Conservation (phyloP, 331 rosid genomes). For the Rosa hybrid region DNA sequence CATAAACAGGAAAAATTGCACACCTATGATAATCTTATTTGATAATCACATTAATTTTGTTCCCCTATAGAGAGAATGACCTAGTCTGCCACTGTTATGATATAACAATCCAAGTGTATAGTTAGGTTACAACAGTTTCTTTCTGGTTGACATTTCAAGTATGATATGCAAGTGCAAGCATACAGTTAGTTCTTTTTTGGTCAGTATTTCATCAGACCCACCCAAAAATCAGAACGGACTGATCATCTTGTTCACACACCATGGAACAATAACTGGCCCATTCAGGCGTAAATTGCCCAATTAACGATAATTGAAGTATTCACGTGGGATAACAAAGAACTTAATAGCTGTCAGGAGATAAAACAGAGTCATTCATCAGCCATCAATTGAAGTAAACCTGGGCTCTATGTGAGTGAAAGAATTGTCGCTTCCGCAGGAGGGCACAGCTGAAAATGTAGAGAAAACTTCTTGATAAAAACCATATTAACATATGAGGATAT, state of each 20-base stretch:
- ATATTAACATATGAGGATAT: not conserved
- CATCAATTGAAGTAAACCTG: slow-evolving; percentile 49
- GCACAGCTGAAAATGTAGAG: slow-evolving; percentile 50
- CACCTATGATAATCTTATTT: not conserved
- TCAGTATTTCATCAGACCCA: not conserved
- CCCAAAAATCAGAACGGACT: not conserved
- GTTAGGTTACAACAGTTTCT: not conserved
- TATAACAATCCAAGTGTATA: not conserved
- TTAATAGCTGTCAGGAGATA: not conserved
- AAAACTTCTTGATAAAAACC: slow-evolving; percentile 13
- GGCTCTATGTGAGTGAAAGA: slow-evolving; percentile 75
- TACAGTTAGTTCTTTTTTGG: not conserved
- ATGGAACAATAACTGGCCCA: not conserved
- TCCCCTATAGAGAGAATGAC: not conserved
- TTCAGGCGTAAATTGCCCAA: not conserved
- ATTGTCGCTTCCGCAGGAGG: slow-evolving; percentile 54
- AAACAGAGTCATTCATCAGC: not conserved
- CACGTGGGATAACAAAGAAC: not conserved
- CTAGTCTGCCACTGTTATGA: not conserved
- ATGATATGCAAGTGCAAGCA: not conserved
- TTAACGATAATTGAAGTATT: slow-evolving; percentile 1
- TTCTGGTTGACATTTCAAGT: not conserved
- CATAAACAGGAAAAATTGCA: not conserved
- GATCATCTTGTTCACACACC: slow-evolving; percentile 13
- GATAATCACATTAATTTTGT: not conserved